phyloP scores from a whole-genome alignment of 768 basidiomycete species.

The Termitomyces sp. region DNA sequence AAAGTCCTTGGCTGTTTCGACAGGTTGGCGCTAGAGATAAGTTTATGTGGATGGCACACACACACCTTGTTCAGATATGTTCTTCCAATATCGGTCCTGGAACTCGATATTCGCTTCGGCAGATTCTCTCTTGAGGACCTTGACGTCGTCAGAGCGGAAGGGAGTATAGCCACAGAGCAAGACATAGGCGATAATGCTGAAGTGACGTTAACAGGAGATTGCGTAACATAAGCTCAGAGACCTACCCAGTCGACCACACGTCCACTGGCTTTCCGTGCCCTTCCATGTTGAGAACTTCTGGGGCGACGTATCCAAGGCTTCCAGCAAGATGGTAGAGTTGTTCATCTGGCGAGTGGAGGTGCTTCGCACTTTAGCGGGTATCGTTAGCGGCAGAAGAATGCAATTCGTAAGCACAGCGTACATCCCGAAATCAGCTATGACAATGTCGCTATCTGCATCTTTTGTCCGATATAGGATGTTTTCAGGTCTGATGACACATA shows the following conservation, averaged over 20 bases:
- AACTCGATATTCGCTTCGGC: constrained; percentile 82
- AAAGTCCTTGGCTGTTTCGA: constrained; percentile 71
- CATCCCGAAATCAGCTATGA: constrained; percentile 98
- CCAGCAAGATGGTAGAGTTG: constrained; percentile 71
- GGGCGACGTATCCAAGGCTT: constrained; percentile 87
- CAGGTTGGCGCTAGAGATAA: not conserved
- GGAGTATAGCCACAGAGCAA: constrained; percentile 94
- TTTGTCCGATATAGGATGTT: constrained; percentile 90
- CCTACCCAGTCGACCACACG: constrained; percentile 88
- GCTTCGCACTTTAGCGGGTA: constrained; percentile 60
- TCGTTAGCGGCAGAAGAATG: not conserved
- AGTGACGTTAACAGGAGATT: not conserved
- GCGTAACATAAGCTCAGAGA: not conserved
- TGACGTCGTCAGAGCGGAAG: constrained; percentile 79
- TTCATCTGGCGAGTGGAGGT: constrained; percentile 67
- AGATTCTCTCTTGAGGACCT: constrained; percentile 78
- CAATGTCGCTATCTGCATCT: constrained; percentile 74
- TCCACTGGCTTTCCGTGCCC: constrained; percentile 93
- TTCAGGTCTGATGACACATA: constrained; percentile 60
- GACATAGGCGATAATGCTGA: constrained; percentile 90
- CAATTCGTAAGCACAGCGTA: constrained; percentile 34
- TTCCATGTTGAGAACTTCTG: constrained; percentile 75
- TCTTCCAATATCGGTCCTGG: constrained; percentile 93
- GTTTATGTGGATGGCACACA: constrained; percentile 21
- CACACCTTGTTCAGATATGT: constrained; percentile 76